Base-by-base conservation (phyloP, 2,329 filamentous ascomycete species). In the Aspergillus uvarum region DNA sequence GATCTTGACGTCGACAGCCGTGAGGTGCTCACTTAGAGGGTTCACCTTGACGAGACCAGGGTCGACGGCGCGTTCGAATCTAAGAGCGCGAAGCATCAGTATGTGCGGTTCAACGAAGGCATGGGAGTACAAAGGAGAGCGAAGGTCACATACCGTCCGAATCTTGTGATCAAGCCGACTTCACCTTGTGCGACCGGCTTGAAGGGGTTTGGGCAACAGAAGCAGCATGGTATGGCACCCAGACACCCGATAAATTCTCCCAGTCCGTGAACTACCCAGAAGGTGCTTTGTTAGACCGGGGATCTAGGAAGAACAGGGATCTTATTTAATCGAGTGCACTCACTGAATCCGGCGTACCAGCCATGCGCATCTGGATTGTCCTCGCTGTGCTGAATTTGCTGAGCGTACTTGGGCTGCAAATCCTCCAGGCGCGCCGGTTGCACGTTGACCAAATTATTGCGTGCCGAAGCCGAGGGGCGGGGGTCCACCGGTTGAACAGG, bases 41-140 rank as follows among this genome's bases (percentile, higher is more conserved):
- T 99, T 99, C 83, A 99, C 88, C 82, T 96, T 96, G 77, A 98
- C 92, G 32, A 99, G 88, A 75, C 95, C 95, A 2, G 95, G 95
- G 76, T 99, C 95, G 67, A 98, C 94, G 11, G 95, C 92, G 77
- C 93, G 90, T 78, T 96, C 91, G 80, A 99, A 98, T 65, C 74
- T 77, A 52, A 7, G 47, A 54, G n/a, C 47, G 16, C 10, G 2
- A 42, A 26, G 6, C 16, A 31, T 55, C 2, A 55, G 53, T 6
- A 55, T 14, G 22, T 32, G 32, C 6, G 35, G 10, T 47, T 14
- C 32, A 32, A 42, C 2, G 44, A 11, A 24, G 4, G 6, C 2
- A 19, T n/a, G 47, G 21, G 32, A 22, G 19, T 22, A 26, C 6
- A 16, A 44, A n/a, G 6, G 38, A 16, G 12, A 21, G 22, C 11